Conservation (phyloP, 2,329 filamentous ascomycete species). For the Phyllosticta citribraziliensis region DNA sequence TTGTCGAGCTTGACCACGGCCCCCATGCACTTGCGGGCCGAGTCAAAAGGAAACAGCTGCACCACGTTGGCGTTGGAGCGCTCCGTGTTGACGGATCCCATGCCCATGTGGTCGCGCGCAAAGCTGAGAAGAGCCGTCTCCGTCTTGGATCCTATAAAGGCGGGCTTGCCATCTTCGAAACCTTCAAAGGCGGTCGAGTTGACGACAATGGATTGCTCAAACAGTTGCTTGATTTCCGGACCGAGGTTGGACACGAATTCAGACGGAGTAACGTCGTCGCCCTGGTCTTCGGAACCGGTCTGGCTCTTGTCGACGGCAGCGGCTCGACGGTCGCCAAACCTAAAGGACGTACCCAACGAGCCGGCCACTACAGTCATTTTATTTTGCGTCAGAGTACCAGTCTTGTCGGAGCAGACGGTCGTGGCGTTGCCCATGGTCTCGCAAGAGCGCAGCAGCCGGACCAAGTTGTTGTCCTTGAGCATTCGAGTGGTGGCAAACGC, state of each 20-base stretch:
- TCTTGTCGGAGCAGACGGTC: constrained; percentile 61
- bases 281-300: constrained; percentile 26
- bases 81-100: constrained; percentile 52
- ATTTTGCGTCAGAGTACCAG: constrained; percentile 27
- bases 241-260: constrained; percentile 47
- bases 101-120: constrained; percentile 54
- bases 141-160: constrained; percentile 67
- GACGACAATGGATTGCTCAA: constrained; percentile 46
- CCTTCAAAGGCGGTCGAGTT: constrained; percentile 47
- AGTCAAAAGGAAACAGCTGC: constrained; percentile 53
- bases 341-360: constrained; percentile 50
- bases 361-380: constrained; percentile 65
- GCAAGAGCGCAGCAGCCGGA: constrained; percentile 57
- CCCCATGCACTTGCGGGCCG: constrained; percentile 59
- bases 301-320: constrained; percentile 26
- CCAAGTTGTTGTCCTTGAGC: constrained; percentile 60
- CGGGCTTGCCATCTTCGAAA: constrained; percentile 47
- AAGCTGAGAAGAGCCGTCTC: constrained; percentile 67
- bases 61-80: constrained; percentile 51
- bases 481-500: constrained; percentile 59
- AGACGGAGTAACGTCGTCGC: constrained; percentile 40
- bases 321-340: constrained; percentile 41
- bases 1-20: constrained; percentile 48
- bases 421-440: constrained; percentile 65
- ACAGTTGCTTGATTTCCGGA: constrained; percentile 43